Evolutionary conservation across 2,329 filamentous ascomycete genomes (phyloP), one percentile per base, ranked within the genome.

Genomic region (Pseudogymnoascus sp.): DNA sequence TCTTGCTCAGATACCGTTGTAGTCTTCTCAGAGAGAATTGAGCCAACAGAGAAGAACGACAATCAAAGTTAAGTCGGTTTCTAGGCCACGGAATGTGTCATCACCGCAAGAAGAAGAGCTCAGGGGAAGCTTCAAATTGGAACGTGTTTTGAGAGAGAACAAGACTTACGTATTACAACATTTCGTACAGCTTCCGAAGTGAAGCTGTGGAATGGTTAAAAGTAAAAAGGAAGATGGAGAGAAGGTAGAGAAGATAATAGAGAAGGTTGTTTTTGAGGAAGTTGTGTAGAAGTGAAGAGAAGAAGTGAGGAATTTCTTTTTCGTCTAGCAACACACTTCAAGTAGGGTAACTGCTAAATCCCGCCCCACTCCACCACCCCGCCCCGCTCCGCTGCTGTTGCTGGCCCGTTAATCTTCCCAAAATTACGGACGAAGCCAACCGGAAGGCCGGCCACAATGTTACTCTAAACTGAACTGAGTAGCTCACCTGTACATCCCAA

Each of bases 1-100:
- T 64, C 71, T 75, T 80, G 82, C 83, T 94, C 90, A 94, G 90
- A 94, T 94, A 94, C 90, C 90, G 90, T 94, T 93, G 90, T 94
- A 94, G 90, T 94, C 90, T 89, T 75, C 72, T 74, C 72, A 64
- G 65, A 72, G 75, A 88, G 87, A 84, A 82, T 82, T 79, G 79
- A 81, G 78, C 83, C 77, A 77, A 81, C 85, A 88, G 77, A 67
- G 82, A 84, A 83, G 79, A 80, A 81, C 81, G 78, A 78, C 75
- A 60, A 78, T 79, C 81, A 75, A 74, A 74, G 72, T 74, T 70
- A 74, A 73, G 72, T 70, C 70, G 69, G 68, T 68, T 67, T 83
- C 82, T 86, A 80, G 78, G 83, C 80, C 79, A 80, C 75, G 72
- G 76, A 75, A 69, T 75, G 76, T 82, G 81, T 88, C 85, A 88